phyloP scores from a whole-genome alignment of 163 green algal genomes.

The Chloromonas sp. region DNA sequence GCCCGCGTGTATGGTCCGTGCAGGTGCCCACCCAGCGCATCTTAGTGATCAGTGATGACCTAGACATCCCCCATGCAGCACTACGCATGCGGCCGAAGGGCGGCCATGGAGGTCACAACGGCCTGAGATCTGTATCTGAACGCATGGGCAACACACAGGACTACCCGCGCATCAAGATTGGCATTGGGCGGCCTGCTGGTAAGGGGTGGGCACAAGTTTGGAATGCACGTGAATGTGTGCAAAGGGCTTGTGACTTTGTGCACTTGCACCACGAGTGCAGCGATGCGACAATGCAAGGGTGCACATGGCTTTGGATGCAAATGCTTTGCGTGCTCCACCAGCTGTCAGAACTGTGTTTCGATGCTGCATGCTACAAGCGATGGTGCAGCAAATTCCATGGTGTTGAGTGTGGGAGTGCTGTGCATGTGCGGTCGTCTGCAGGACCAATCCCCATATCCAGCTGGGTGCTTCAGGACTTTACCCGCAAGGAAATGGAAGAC shows the following conservation, averaged over 20 bases:
- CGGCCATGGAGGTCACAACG: conserved; percentile 91
- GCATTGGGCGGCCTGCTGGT: conserved; percentile 42
- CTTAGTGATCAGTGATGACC: conserved; percentile 87
- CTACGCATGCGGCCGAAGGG: conserved; percentile 65
- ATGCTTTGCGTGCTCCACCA: no score
- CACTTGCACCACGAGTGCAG: neutral
- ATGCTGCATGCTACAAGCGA: no score
- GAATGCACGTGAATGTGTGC: neutral
- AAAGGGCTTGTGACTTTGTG: neutral
- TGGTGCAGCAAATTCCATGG: no score
- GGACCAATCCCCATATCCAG: conserved; percentile 12
- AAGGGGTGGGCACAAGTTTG: neutral
- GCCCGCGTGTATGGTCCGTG: neutral
- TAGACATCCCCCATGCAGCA: conserved; percentile 55
- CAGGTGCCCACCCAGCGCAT: conserved; percentile 46
- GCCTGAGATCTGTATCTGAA: conserved; percentile 79
- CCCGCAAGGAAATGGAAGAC: conserved; percentile 38
- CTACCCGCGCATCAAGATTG: conserved; percentile 63
- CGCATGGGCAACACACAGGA: conserved; percentile 43
- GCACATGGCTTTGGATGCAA: neutral
- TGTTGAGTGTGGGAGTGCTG: no score
- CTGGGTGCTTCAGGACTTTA: conserved; percentile 43
- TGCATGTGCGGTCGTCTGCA: no score
- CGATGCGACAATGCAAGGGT: neutral
- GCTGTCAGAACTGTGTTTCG: no score